A percentile compares a stretch with the other conserved stretches of the same genome.
Evolutionary conservation across 805 yeast species (phyloP).

Genomic region (Maudiozyma turicensis): DNA sequence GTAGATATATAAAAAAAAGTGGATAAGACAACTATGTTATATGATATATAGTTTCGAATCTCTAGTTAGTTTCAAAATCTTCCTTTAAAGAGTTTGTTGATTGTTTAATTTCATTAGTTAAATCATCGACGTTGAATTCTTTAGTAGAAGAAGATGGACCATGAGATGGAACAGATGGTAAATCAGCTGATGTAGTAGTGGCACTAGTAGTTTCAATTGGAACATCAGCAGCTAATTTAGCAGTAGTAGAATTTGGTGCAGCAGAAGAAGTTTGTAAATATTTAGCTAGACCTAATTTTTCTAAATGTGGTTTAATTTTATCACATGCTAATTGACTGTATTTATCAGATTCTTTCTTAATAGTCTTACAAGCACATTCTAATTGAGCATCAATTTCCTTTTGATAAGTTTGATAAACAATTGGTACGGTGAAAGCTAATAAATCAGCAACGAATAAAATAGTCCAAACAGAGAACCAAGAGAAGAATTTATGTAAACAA

Average conservation of each 20-base stretch:
- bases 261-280: slow-evolving; percentile 47
- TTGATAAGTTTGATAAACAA: slow-evolving; percentile 62
- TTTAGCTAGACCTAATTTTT: slow-evolving; percentile 50
- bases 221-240: slow-evolving; percentile 21
- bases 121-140: slow-evolving; percentile 17
- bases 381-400: slow-evolving; percentile 63
- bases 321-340: slow-evolving; percentile 40
- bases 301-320: slow-evolving; percentile 50
- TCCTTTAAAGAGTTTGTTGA: slow-evolving; percentile 26
- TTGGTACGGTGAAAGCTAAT: slow-evolving; percentile 65
- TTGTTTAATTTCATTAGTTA: slow-evolving; percentile 14
- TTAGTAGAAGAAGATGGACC: slow-evolving; percentile 17
- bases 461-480: slow-evolving; percentile 65
- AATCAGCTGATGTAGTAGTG: slow-evolving; percentile 28
- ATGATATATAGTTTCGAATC: slow-evolving; percentile 2
- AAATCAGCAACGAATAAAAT: slow-evolving; percentile 49
- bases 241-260: slow-evolving; percentile 14
- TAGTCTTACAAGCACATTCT: slow-evolving; percentile 35
- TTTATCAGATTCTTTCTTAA: slow-evolving; percentile 41
- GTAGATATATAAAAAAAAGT: background rate
- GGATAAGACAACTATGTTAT: background rate
- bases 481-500: slow-evolving; percentile 60
- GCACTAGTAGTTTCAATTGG: slow-evolving; percentile 15
- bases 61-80: slow-evolving; percentile 16
- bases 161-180: slow-evolving; percentile 32